Evolutionary conservation across 768 basidiomycete species (phyloP).

Genomic region (Lactifluus piperatus): DNA sequence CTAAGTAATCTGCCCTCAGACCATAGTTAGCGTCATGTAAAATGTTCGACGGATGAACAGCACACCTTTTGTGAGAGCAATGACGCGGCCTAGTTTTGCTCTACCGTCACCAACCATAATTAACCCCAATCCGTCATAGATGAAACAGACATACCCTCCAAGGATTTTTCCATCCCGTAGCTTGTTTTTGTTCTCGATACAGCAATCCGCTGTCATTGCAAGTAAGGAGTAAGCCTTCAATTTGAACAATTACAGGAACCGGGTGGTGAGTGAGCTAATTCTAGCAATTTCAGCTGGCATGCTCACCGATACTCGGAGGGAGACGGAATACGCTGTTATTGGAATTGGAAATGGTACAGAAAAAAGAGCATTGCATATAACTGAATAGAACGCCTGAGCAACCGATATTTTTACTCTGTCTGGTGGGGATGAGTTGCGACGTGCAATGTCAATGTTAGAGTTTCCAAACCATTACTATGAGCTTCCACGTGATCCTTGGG

Average conservation of each 20-base stretch:
- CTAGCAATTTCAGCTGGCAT: background rate
- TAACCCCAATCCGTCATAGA: background rate
- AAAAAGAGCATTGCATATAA: conserved; percentile 17
- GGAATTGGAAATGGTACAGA: background rate
- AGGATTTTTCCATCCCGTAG: conserved; percentile 12
- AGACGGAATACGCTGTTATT: conserved; percentile 1
- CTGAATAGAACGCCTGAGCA: conserved; percentile 17
- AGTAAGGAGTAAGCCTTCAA: conserved; percentile 13
- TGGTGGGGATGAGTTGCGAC: background rate
- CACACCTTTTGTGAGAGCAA: conserved; percentile 12
- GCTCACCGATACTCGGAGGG: conserved; percentile 16
- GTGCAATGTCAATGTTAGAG: too few species aligned
- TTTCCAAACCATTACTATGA: conserved; percentile 6
- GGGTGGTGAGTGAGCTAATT: background rate
- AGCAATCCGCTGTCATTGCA: conserved; percentile 14
- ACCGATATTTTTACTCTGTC: conserved; percentile 15
- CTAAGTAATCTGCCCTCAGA: conserved; percentile 12
- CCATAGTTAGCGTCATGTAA: background rate
- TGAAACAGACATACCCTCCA: conserved; percentile 10
- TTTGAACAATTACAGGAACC: background rate
- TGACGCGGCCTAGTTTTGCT: conserved; percentile 6
- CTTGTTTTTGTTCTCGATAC: conserved; percentile 15
- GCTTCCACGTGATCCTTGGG: conserved; percentile 16
- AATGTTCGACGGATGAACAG: background rate
- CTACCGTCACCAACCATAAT: background rate